Conservation (phyloP, 768 basidiomycete species). For the Naganishia vaughanmartiniae region DNA sequence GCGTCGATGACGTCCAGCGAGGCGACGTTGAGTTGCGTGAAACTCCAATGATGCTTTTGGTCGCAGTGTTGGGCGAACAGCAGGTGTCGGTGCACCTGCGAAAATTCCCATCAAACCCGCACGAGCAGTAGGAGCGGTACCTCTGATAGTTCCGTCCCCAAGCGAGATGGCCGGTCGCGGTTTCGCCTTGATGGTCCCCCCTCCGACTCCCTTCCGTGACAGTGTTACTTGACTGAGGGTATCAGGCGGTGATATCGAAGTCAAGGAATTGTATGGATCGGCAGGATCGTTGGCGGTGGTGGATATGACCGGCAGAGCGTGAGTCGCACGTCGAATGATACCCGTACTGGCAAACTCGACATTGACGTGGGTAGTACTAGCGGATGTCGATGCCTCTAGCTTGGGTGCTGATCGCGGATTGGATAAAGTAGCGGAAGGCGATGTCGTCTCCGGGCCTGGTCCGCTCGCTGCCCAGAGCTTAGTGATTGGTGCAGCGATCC, state of each 20-base stretch:
- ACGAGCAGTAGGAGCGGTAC: conserved; percentile 50
- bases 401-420: conserved; percentile 62
- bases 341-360: conserved; percentile 86
- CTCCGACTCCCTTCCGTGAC: conserved; percentile 22
- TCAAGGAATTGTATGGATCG: conserved; percentile 9
- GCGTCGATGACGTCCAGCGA: conserved; percentile 33
- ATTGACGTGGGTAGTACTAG: conserved; percentile 87
- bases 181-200: conserved; percentile 15
- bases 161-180: conserved; percentile 26
- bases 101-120: conserved; percentile 70
- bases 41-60: conserved; percentile 42
- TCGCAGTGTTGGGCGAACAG: conserved; percentile 31
- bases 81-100: conserved; percentile 59
- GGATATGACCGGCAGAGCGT: conserved; percentile 26
- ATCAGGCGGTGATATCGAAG: conserved; percentile 24
- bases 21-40: conserved; percentile 38
- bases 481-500: conserved; percentile 77
- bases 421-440: conserved; percentile 13
- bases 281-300: conserved; percentile 8
- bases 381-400: conserved; percentile 75
- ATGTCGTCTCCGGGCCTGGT: conserved; percentile 37
- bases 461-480: conserved; percentile 65
- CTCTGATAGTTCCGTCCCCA: conserved; percentile 26
- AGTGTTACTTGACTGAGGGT: conserved; percentile 28
- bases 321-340: conserved; percentile 56